Conservation (phyloP, 73 alveolate genomes). For the Blepharisma japonicum region DNA sequence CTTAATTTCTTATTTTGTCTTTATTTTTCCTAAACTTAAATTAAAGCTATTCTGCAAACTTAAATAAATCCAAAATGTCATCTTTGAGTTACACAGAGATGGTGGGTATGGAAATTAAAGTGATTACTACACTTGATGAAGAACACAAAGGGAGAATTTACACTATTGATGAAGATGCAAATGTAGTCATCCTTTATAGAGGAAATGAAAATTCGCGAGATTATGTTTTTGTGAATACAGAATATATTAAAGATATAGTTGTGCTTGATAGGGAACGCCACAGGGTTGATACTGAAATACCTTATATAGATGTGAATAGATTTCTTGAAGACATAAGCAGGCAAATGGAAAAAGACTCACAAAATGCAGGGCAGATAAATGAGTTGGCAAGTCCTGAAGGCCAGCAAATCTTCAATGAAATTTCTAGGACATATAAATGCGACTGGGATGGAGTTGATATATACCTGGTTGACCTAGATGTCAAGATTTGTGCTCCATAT, state of each 20-base stretch:
- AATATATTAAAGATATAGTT: not conserved
- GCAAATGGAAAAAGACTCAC: not conserved
- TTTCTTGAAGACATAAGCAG: not conserved
- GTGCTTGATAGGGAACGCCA: not conserved
- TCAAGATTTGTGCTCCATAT: constrained; percentile 5
- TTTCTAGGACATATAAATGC: not conserved
- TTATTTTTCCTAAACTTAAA: no score
- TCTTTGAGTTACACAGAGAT: no score
- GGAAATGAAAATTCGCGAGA: constrained; percentile 11
- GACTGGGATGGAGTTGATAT: constrained; percentile 23
- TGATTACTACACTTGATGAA: not conserved
- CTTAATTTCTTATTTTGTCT: no score
- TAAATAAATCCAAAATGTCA: no score
- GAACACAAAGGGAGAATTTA: constrained; percentile 17
- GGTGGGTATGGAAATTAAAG: constrained; percentile 23
- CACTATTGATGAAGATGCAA: constrained; percentile 11
- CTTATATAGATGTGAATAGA: not conserved
- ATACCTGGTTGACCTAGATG: not conserved
- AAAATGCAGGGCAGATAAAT: not conserved
- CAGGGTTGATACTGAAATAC: constrained; percentile 7
- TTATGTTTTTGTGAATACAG: not conserved
- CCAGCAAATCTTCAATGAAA: constrained; percentile 11
- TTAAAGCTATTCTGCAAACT: no score
- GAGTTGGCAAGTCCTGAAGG: not conserved
- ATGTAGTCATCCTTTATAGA: not conserved